Evolutionary conservation across 306 rosid species (phyloP), one percentile per base, ranked within the genome.

Genomic region (Dryas alaskensis): DNA sequence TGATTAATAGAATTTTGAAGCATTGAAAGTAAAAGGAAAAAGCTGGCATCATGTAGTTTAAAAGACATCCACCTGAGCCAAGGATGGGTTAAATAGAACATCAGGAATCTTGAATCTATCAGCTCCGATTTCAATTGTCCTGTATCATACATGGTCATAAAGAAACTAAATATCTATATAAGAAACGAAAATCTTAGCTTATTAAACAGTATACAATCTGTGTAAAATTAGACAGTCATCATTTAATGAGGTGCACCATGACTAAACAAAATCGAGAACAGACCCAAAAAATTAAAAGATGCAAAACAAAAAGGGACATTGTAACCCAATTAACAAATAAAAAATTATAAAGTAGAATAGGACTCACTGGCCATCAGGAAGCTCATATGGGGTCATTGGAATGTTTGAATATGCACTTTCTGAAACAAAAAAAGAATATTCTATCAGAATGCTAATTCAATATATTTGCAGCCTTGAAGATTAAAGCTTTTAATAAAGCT

Each of bases 341-440:
- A 67, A 67, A 37, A 55, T 31, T 22, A 67, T 50, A 84, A 63
- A 74, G 63, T 59, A 63, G 64, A 62, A 74, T 66, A 43, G 47
- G 52, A 87, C 99, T 95, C 85, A 95, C 99, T 95, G 99, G 93
- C 99, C 99, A 84, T 95, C 99, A 80, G 99, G 99, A 73, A 95
- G 99, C 84, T 95, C 99, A 69, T 92, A 95, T 10, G 99, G 73
- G 54, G 99, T 95, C 88, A 84, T 95, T 60, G 99, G 99, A 76
- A 95, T 95, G 85, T 95, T 95, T 43, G 98, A 95, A 86, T 95
- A 95, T 27, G 98, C 83, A 67, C 72, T 94, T 84, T 94, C 99
- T 94, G 90, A 65, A 78, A 69, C 13, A 49, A 57, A 17, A 77
- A 53, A 76, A 60, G 6, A 59, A 12, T 54, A 81, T 73, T 55